Conservation (phyloP, 1,284 basidiomycete species). For the Melampsora larici-populina region DNA sequence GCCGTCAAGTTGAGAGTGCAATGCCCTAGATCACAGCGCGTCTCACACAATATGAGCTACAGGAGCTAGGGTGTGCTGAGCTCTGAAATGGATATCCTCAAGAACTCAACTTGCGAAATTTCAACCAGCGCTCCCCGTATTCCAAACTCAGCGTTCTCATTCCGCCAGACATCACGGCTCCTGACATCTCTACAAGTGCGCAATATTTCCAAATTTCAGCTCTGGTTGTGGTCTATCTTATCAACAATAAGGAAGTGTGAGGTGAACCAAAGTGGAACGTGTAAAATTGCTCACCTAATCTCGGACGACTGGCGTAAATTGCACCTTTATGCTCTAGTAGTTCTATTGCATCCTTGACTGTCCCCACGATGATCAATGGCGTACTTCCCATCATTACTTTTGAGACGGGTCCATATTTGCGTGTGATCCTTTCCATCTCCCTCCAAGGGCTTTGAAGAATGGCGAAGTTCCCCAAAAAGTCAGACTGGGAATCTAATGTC, state of each 20-base stretch:
- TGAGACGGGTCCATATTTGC: conserved; percentile 42
- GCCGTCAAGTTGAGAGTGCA: conserved; percentile 40
- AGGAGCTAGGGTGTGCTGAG: too few species aligned
- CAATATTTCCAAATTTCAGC: not conserved
- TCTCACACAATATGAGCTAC: too few species aligned
- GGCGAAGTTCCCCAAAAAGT: not conserved
- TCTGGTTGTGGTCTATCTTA: not conserved
- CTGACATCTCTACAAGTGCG: conserved; percentile 44
- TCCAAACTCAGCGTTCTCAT: conserved; percentile 47
- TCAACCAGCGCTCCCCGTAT: conserved; percentile 46
- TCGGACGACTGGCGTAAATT: conserved; percentile 36
- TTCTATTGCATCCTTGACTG: conserved; percentile 20
- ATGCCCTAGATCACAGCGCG: conserved; percentile 8
- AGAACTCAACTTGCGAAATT: conserved; percentile 44
- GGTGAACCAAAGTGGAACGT: not conserved
- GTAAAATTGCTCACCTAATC: conserved; percentile 1
- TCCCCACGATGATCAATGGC: conserved; percentile 33
- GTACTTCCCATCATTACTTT: conserved; percentile 27
- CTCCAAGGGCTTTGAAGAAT: conserved; percentile 18
- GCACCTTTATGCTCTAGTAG: conserved; percentile 32
- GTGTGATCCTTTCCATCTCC: conserved; percentile 36
- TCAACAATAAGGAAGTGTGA: too few species aligned
- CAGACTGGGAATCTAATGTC: not conserved
- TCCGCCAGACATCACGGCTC: conserved; percentile 46
- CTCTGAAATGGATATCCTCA: not conserved